Base-by-base conservation (phyloP, 1,139 yeast genomes). In the Geotrichum klebahnii region DNA sequence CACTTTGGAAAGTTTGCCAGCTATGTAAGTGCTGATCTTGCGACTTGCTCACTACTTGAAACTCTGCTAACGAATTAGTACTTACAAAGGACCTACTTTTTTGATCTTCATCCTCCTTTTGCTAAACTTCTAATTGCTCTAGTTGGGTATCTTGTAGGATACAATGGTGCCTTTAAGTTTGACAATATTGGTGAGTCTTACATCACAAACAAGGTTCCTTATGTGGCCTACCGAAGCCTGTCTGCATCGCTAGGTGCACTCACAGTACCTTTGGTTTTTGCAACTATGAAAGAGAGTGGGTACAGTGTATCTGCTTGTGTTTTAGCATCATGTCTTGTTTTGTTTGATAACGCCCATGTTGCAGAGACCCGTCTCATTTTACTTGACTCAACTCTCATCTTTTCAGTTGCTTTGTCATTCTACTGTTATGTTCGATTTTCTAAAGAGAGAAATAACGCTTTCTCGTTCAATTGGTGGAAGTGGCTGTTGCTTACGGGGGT, bases 31-130 rank as follows among this genome's bases (percentile, higher is more conserved):
- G 19, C 41, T 9, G 12, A 17, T 16, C 16, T 14, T 17, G 16
- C 24, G 1, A 24, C 12, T 16, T 16, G 3, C 24, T n/a, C 31
- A 16, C 36, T 10, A 44, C 16, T 16, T 87, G 87, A 66, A 8
- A n/a, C 36, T 24, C 19, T 40, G 5, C 44, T 40, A 40, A 40
- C 44, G 3, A 10, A 22, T n/a, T 43, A 49, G 34, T 52, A 52
- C 43, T 48, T 52, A 4, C 48, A 49, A 35, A 29, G 55, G 44
- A 50, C 53, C 1, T 52, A 49, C 68, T 94, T 88, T 67, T 92
- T 94, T 66, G 99, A 94, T 68, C 79, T 94, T 53, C 99, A 94
- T 68, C 99, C 99, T 33, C 99, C 98, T n/a, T 85, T 92, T 70
- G 98, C 96, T 44, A 92, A 92, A 68, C 73, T 92, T 66, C 75